phyloP scores from a whole-genome alignment of 2,329 filamentous ascomycete genomes.

The Paracorniculantispora psalliotae region DNA sequence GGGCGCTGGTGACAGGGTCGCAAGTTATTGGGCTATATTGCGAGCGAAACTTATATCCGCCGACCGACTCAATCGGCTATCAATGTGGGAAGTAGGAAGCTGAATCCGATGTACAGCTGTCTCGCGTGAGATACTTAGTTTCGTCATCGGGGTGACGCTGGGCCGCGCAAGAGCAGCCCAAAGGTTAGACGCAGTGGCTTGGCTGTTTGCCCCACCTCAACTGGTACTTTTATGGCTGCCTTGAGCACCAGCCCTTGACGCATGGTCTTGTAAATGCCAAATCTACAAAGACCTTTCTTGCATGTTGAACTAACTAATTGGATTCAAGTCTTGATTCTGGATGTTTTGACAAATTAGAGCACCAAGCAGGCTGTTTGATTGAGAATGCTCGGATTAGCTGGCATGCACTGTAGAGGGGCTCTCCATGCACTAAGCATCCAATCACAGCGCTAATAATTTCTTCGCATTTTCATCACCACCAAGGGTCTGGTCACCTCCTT shows the following conservation, averaged over 20 bases:
- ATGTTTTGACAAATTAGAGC: no score
- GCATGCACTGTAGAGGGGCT: conserved; percentile 1
- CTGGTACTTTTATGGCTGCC: neutral
- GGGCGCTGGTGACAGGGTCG: neutral
- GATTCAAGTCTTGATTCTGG: neutral
- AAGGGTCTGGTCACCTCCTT: neutral
- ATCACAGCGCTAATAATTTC: conserved; percentile 12
- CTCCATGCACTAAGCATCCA: neutral
- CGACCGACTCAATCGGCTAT: neutral
- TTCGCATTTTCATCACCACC: conserved; percentile 1
- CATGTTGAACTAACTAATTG: neutral
- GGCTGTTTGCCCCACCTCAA: conserved; percentile 9
- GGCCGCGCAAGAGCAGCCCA: conserved; percentile 11
- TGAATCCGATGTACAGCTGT: neutral
- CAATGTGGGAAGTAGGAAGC: neutral
- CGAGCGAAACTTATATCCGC: neutral
- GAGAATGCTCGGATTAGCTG: no score
- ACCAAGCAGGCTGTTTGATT: no score
- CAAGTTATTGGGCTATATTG: neutral
- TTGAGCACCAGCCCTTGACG: neutral
- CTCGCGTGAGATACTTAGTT: conserved; percentile 12
- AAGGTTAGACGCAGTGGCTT: conserved; percentile 4
- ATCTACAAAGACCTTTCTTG: no score
- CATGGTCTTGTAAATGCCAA: no score
- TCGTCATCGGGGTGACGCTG: conserved; percentile 15